These are phyloP conservation scores for Lepidium campestre DNA, from an alignment of 441 rosid genomes.

Conservation along the genomic window DNA sequence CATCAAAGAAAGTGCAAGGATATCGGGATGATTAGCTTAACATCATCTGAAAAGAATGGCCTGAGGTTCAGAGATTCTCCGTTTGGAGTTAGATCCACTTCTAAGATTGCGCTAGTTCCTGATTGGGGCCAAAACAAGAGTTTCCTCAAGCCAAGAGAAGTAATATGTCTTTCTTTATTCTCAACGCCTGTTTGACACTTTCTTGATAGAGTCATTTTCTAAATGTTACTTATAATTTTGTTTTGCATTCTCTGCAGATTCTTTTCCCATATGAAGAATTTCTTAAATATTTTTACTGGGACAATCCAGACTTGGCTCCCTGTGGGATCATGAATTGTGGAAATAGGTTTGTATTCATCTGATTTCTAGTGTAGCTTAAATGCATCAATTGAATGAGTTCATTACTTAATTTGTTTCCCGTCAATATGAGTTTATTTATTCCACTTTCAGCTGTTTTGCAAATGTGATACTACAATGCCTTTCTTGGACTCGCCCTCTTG, in stretches of 20 bases:
- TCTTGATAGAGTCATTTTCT: conserved; percentile 1
- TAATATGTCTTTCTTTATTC: conserved; percentile 16
- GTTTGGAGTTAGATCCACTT: conserved; percentile 24
- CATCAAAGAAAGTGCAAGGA: conserved; percentile 60
- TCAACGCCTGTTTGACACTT: background rate
- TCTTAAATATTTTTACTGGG: conserved; percentile 66
- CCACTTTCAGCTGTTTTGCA: conserved; percentile 78
- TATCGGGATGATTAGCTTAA: conserved; percentile 8
- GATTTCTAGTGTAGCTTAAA: background rate
- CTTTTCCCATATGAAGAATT: conserved; percentile 90
- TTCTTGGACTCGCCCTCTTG: conserved; percentile 79
- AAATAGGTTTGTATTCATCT: conserved; percentile 57
- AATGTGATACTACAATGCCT: conserved; percentile 96
- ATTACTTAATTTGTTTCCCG: background rate
- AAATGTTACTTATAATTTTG: background rate
- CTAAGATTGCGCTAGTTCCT: conserved; percentile 48
- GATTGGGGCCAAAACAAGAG: conserved; percentile 31
- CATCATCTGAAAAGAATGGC: conserved; percentile 20
- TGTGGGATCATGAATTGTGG: conserved; percentile 97
- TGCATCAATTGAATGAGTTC: background rate
- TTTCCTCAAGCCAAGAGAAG: conserved; percentile 53
- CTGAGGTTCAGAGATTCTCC: conserved; percentile 29
- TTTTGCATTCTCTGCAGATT: conserved; percentile 41
- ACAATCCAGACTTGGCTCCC: conserved; percentile 58
- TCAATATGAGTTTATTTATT: background rate